phyloP scores from a whole-genome alignment of 108 stramenopile species.

The Bacterosira constricta region DNA sequence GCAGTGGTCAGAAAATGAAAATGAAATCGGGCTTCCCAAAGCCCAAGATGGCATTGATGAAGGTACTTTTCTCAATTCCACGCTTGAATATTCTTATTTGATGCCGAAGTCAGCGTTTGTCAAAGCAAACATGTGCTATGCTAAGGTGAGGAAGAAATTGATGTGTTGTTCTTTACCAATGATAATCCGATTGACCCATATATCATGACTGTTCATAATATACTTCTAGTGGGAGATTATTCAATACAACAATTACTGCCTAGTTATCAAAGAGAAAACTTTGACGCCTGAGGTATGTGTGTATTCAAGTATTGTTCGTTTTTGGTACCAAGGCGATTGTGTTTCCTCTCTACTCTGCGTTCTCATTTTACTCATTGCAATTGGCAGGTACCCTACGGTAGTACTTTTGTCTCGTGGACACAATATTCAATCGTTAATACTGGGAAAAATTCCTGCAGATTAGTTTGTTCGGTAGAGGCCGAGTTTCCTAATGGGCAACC shows the following conservation, averaged over 20 bases:
- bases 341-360: neutral
- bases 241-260: conserved; percentile 75
- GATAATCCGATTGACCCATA: too few relatives aligned
- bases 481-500: conserved; percentile 85
- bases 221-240: conserved; percentile 54
- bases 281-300: conserved; percentile 74
- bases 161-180: too few relatives aligned
- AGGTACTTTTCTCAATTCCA: conserved; percentile 60
- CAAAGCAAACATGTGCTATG: conserved; percentile 73
- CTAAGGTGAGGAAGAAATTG: too few relatives aligned
- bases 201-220: too few relatives aligned
- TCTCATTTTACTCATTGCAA: neutral
- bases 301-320: neutral
- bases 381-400: too few relatives aligned
- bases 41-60: conserved; percentile 56
- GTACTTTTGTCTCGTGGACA: conserved; percentile 76
- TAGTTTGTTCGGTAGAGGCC: conserved; percentile 77
- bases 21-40: conserved; percentile 56
- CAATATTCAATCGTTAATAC: conserved; percentile 72
- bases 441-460: conserved; percentile 66
- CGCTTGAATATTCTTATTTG: conserved; percentile 51
- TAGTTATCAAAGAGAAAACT: conserved; percentile 71
- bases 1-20: conserved; percentile 62
- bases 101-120: conserved; percentile 87
- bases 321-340: neutral